Evolutionary conservation across 2,329 filamentous ascomycete genomes (phyloP).

Genomic region (Stagonosporopsis vannaccii): DNA sequence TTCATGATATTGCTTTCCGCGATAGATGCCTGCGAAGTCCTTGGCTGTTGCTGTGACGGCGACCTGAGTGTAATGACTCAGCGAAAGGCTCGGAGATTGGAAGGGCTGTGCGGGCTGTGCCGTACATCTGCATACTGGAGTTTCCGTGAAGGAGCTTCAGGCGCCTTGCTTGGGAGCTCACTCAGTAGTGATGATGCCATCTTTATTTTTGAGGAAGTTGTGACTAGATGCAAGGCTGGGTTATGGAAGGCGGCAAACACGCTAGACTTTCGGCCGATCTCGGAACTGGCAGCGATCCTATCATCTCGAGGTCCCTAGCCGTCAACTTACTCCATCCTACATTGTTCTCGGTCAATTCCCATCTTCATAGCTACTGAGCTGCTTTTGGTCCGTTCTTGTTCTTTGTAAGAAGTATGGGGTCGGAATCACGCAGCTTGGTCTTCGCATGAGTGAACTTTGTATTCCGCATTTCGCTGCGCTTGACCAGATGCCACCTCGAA

Average conservation of each 20-base stretch:
- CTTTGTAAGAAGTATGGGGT: not conserved
- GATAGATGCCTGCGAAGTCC: slow-evolving; percentile 61
- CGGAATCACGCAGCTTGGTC: too few relatives aligned
- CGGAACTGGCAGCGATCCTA: not conserved
- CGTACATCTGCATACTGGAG: slow-evolving; percentile 19
- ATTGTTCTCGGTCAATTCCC: too few relatives aligned
- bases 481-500: too few relatives aligned
- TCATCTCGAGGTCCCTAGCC: not conserved
- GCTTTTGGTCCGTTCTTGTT: not conserved
- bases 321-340: not conserved
- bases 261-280: not conserved
- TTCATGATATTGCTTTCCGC: slow-evolving; percentile 58
- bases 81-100: not conserved
- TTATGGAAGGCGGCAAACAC: not conserved
- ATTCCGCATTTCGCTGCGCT: too few relatives aligned
- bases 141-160: slow-evolving; percentile 6
- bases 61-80: slow-evolving; percentile 30
- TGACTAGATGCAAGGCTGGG: not conserved
- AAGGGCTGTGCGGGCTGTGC: not conserved
- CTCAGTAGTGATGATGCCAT: slow-evolving; percentile 12
- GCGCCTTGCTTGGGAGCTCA: not conserved
- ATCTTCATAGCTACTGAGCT: not conserved
- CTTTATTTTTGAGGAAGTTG: not conserved
- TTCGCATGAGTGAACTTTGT: too few relatives aligned
- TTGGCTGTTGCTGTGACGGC: slow-evolving; percentile 44